phyloP scores from a whole-genome alignment of 1,284 basidiomycete genomes.

The Lentinula novae-zelandiae region DNA sequence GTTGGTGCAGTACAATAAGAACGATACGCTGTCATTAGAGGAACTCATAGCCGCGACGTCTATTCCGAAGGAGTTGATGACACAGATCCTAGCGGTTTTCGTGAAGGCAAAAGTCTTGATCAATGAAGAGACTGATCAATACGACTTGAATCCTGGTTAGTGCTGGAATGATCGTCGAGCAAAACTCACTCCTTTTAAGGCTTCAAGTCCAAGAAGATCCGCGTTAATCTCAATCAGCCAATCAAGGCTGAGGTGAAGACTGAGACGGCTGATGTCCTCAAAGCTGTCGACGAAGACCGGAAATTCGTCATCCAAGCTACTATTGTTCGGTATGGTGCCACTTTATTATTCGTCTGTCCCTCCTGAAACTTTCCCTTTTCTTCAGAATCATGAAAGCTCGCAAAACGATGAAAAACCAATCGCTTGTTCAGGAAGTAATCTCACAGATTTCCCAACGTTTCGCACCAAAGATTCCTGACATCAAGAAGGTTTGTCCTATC shows the following conservation, averaged over 20 bases:
- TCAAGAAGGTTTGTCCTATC: slow-evolving; percentile 67
- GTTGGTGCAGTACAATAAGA: slow-evolving; percentile 90
- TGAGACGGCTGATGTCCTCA: slow-evolving; percentile 88
- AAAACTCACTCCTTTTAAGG: slow-evolving; percentile 36
- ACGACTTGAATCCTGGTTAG: slow-evolving; percentile 91
- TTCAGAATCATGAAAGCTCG: slow-evolving; percentile 94
- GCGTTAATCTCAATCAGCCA: slow-evolving; percentile 90
- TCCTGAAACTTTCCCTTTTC: slow-evolving; percentile 2
- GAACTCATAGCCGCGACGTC: slow-evolving; percentile 84
- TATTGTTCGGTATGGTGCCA: slow-evolving; percentile 79
- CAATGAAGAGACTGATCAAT: slow-evolving; percentile 83
- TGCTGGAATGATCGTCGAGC: slow-evolving; percentile 12
- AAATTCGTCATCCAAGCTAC: slow-evolving; percentile 98
- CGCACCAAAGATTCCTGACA: slow-evolving; percentile 87
- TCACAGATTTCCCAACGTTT: slow-evolving; percentile 88
- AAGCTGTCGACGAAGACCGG: slow-evolving; percentile 96
- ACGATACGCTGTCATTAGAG: slow-evolving; percentile 78
- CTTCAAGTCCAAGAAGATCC: slow-evolving; percentile 98
- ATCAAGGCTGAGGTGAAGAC: slow-evolving; percentile 95
- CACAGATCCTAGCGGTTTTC: slow-evolving; percentile 79
- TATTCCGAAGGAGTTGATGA: slow-evolving; percentile 81
- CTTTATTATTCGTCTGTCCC: slow-evolving; percentile 5
- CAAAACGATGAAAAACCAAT: slow-evolving; percentile 96
- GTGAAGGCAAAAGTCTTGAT: slow-evolving; percentile 90
- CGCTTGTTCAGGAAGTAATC: slow-evolving; percentile 92